These are phyloP conservation scores for Pseudohyphozyma bogoriensis DNA, from an alignment of 768 basidiomycete species.

Conservation along the genomic window DNA sequence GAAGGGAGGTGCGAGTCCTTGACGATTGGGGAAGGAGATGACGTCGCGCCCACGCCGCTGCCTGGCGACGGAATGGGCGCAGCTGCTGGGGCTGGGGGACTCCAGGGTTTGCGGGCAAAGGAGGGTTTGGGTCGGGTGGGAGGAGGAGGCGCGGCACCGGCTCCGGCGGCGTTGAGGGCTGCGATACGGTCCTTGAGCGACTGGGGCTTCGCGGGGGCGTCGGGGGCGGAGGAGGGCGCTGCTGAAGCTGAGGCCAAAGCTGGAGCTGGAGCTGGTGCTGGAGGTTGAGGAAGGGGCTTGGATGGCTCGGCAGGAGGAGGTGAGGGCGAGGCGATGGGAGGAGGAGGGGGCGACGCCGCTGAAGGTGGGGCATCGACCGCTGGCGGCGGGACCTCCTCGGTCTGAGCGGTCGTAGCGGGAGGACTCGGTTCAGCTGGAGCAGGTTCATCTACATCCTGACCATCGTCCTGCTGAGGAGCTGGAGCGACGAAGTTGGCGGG, in stretches of 20 bases:
- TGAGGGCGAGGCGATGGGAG: not conserved
- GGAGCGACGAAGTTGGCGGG: slow-evolving; percentile 20
- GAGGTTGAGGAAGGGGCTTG: not conserved
- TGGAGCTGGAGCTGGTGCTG: not conserved
- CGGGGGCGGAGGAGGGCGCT: not conserved
- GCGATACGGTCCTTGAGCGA: slow-evolving; percentile 22
- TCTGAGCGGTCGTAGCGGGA: not conserved
- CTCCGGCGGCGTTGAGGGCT: slow-evolving; percentile 14
- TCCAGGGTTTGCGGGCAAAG: slow-evolving; percentile 13
- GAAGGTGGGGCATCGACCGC: not conserved
- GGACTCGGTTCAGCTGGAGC: too few species aligned
- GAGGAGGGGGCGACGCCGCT: not conserved
- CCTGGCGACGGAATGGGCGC: too few species aligned
- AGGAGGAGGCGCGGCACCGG: slow-evolving; percentile 1
- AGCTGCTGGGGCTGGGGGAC: slow-evolving; percentile 10
- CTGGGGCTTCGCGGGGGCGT: slow-evolving; percentile 10
- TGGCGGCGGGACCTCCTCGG: not conserved
- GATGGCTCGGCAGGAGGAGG: not conserved
- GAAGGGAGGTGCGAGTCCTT: too few species aligned
- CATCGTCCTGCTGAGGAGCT: slow-evolving; percentile 1
- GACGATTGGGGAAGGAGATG: too few species aligned
- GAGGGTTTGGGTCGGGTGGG: slow-evolving; percentile 17
- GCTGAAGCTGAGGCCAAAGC: not conserved
- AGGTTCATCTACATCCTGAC: not conserved
- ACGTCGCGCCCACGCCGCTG: too few species aligned